Conservation (phyloP, 768 basidiomycete genomes). For the Calocera viscosa region DNA sequence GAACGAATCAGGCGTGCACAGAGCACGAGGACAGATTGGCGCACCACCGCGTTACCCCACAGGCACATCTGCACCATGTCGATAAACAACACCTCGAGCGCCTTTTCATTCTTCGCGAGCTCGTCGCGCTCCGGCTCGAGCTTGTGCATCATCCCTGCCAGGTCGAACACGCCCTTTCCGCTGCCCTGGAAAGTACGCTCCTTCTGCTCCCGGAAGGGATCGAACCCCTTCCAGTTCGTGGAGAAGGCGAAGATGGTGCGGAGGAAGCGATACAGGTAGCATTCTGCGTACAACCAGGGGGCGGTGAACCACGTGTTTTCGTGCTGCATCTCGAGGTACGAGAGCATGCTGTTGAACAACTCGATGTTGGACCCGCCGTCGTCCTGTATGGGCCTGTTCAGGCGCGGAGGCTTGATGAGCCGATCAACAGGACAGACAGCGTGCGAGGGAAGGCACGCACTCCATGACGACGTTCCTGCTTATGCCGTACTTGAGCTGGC, state of each 20-base stretch:
- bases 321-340: conserved; percentile 33
- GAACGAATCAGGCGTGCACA: neutral
- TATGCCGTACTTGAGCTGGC: conserved; percentile 81
- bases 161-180: conserved; percentile 59
- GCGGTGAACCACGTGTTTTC: conserved; percentile 78
- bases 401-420: neutral
- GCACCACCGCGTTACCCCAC: conserved; percentile 90
- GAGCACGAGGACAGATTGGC: conserved; percentile 13
- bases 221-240: conserved; percentile 56
- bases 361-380: conserved; percentile 62
- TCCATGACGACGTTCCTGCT: conserved; percentile 55
- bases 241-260: conserved; percentile 60
- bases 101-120: conserved; percentile 37
- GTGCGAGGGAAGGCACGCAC: conserved; percentile 33
- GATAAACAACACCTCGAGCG: conserved; percentile 53
- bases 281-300: conserved; percentile 97
- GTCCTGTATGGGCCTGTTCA: conserved; percentile 48
- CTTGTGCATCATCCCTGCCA: conserved; percentile 60
- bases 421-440: neutral
- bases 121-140: conserved; percentile 40
- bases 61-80: conserved; percentile 87
- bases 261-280: conserved; percentile 68
- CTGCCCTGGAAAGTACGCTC: conserved; percentile 69
- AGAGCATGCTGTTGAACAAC: conserved; percentile 67
- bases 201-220: conserved; percentile 78